phyloP scores from a whole-genome alignment of 1,139 yeast species.

The Lodderomyces pseudojiufengensis region DNA sequence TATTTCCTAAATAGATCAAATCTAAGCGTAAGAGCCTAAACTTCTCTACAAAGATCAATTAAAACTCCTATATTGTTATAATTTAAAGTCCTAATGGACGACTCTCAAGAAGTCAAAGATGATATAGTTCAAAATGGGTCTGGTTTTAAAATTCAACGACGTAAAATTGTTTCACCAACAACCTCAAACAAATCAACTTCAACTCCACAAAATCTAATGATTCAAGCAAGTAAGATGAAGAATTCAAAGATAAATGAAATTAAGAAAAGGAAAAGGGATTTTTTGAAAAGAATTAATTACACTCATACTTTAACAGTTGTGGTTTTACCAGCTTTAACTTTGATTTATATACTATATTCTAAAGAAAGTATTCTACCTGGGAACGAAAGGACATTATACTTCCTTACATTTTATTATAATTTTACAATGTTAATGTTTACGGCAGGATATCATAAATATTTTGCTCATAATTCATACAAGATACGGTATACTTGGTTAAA shows the following conservation, averaged over 20 bases:
- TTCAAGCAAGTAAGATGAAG: slow-evolving; percentile 13
- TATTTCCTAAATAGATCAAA: too few species aligned
- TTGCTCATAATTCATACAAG: slow-evolving; percentile 55
- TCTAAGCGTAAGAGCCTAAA: too few species aligned
- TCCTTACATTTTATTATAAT: slow-evolving; percentile 33
- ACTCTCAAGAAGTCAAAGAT: slow-evolving; percentile 12
- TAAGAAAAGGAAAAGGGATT: slow-evolving; percentile 29
- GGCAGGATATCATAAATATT: slow-evolving; percentile 44
- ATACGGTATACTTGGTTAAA: slow-evolving; percentile 33
- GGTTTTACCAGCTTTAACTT: slow-evolving; percentile 27
- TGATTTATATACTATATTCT: slow-evolving; percentile 20
- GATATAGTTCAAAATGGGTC: slow-evolving; percentile 6
- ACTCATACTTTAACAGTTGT: slow-evolving; percentile 29
- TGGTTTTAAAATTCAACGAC: slow-evolving; percentile 13
- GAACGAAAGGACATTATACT: slow-evolving; percentile 27
- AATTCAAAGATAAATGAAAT: slow-evolving; percentile 22
- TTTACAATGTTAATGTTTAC: slow-evolving; percentile 40
- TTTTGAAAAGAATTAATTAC: slow-evolving; percentile 34
- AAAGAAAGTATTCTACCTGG: slow-evolving; percentile 20
- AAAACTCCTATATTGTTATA: too few species aligned
- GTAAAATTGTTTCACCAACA: slow-evolving; percentile 15
- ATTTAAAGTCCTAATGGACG: slow-evolving; percentile 2
- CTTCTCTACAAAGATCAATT: too few species aligned
- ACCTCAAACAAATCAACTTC: slow-evolving; percentile 1
- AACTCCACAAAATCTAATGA: slow-evolving; percentile 11